phyloP scores from a whole-genome alignment of 768 basidiomycete genomes.

The Hortiboletus flavorubellus region DNA sequence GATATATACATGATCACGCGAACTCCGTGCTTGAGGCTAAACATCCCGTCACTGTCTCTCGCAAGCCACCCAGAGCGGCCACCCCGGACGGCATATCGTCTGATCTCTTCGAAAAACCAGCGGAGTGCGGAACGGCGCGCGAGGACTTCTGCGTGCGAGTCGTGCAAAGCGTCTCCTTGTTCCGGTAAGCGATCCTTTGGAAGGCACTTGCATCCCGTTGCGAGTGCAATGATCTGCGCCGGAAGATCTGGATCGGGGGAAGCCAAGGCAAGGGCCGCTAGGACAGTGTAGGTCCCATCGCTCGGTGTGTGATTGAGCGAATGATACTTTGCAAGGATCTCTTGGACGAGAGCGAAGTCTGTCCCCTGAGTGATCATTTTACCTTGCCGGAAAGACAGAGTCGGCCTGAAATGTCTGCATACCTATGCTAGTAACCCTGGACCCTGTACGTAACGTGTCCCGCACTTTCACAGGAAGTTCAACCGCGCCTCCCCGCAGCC shows the following conservation, averaged over 20 bases:
- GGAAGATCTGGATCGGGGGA: slow-evolving; percentile 23
- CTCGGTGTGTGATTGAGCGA: slow-evolving; percentile 50
- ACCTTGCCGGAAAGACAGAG: too few relatives aligned
- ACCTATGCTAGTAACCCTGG: background rate
- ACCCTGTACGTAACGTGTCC: slow-evolving; percentile 30
- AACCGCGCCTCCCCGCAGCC: slow-evolving; percentile 7
- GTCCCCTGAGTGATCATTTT: background rate
- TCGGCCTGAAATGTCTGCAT: too few relatives aligned
- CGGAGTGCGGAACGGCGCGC: slow-evolving; percentile 73
- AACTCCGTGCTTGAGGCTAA: slow-evolving; percentile 44
- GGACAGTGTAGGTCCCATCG: slow-evolving; percentile 56
- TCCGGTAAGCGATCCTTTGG: slow-evolving; percentile 58
- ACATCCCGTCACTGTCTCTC: slow-evolving; percentile 36
- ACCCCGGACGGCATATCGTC: slow-evolving; percentile 10
- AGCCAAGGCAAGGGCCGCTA: slow-evolving; percentile 55
- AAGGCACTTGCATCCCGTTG: slow-evolving; percentile 84
- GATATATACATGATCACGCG: slow-evolving; percentile 74
- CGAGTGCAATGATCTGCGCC: slow-evolving; percentile 62
- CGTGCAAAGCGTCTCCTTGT: slow-evolving; percentile 79
- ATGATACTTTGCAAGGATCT: slow-evolving; percentile 43
- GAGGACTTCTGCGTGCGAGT: slow-evolving; percentile 91
- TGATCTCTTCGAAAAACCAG: slow-evolving; percentile 77
- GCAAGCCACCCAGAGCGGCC: slow-evolving; percentile 52
- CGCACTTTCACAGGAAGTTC: slow-evolving; percentile 33
- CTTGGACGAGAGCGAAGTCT: slow-evolving; percentile 32